Evolutionary conservation across 129 eudicot species (phyloP).

Genomic region (Lactuca sativa): DNA sequence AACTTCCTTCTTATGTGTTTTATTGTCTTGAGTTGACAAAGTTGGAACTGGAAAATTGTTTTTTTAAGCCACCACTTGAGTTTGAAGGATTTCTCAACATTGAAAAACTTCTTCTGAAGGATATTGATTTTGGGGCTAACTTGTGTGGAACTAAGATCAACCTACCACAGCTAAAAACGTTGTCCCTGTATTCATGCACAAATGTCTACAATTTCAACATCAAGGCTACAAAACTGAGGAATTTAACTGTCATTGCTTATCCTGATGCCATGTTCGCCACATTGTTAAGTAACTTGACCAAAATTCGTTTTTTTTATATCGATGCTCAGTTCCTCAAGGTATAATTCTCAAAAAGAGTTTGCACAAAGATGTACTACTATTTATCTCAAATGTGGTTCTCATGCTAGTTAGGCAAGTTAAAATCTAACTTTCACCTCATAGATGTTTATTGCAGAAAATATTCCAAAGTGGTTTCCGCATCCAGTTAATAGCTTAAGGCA

Average conservation of each 20-base stretch:
- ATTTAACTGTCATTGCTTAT: neutral
- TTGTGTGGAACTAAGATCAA: neutral
- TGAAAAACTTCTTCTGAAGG: no score
- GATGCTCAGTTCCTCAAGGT: slow-evolving; percentile 23
- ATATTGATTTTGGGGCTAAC: no score
- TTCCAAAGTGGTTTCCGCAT: slow-evolving; percentile 14
- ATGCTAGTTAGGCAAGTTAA: neutral
- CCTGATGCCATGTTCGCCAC: neutral
- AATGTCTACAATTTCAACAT: slow-evolving; percentile 16
- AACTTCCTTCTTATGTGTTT: no score
- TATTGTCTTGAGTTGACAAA: no score
- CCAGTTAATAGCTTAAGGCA: neutral
- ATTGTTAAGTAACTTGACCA: neutral
- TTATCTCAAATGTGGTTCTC: neutral
- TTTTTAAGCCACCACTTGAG: no score
- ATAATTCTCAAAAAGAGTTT: neutral
- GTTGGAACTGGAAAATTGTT: no score
- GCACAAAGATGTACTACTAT: no score
- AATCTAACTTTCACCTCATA: neutral
- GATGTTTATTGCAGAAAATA: neutral
- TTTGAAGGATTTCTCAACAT: no score
- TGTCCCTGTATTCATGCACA: neutral
- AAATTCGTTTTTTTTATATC: neutral
- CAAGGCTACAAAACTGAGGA: neutral
- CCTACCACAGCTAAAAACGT: slow-evolving; percentile 4